Base-by-base conservation (phyloP, 768 basidiomycete species). In the Boletus sensibilis region DNA sequence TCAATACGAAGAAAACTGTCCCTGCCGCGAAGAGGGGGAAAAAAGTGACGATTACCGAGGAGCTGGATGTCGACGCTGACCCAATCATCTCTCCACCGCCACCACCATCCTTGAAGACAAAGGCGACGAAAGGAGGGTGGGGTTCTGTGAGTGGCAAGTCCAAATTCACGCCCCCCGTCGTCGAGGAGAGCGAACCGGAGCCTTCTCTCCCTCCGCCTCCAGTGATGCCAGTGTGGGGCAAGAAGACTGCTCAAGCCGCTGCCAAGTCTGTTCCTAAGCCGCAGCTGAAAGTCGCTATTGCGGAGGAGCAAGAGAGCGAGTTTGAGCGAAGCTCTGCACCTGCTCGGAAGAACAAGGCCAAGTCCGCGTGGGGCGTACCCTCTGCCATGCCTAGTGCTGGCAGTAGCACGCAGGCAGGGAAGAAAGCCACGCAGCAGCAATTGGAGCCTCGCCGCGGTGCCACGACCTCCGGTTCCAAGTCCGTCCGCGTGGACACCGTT, bases 11-110 rank as follows among this genome's bases (percentile, higher is more conserved):
- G 52, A 68, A 66, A 20, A 1, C 41, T 2, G 12, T 11, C 0
- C 4, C 56, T 42, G 40, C 49, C 4, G 21, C 50, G 35, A 71
- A 67, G 50, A 69, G 62, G 52, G 57, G 65, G 16, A 70, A 64
- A 53, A 56, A 54, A 21, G 71, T 68, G 47, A 71, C 56, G 18
- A 61, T 71, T 13, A 52, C 46, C 27, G 69, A 71, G 46, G 69
- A 69, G 33, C 53, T 58, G 0, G 64, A 72, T 13, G 60, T 60
- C 8, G 71, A 71, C 6, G 66, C 62, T 12, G 70, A 66, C 34
- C 60, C 58, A 0, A 62, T 64, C 25, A 23, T 58, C 11, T 21
- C 63, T 33, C 56, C 60, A 1, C 44, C 61, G 2, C 46, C 64
- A 6, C 44, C 58, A 8, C 44, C 64, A 8, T 46, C 61, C n/a